Percentiles rank a stretch among this genome's conserved stretches.
Conservation (phyloP, 306 rosid species). For the Lathyrus aphaca region DNA sequence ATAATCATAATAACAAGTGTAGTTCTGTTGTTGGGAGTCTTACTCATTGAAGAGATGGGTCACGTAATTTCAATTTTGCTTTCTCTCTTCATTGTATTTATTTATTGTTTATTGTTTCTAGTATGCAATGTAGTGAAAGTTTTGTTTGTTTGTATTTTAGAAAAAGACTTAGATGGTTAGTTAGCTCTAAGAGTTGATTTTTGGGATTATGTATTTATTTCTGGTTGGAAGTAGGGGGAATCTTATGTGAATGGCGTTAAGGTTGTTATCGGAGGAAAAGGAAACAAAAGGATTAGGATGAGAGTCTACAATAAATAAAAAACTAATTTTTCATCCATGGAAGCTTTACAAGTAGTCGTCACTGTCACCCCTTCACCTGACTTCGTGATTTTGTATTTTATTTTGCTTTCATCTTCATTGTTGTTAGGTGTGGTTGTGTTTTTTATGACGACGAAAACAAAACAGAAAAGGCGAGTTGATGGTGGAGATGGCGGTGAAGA, state of each 20-base stretch:
- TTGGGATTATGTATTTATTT: constrained; percentile 13
- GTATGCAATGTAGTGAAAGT: neutral
- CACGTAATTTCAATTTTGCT: constrained; percentile 44
- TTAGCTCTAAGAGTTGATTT: neutral
- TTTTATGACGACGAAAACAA: too few species aligned
- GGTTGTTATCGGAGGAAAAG: too few species aligned
- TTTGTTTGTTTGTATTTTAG: constrained; percentile 9
- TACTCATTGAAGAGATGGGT: constrained; percentile 76
- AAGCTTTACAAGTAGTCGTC: too few species aligned
- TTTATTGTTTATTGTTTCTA: neutral
- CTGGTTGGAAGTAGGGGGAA: neutral
- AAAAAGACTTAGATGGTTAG: neutral
- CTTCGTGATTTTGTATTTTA: too few species aligned
- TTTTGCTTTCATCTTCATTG: too few species aligned
- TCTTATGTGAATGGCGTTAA: neutral
- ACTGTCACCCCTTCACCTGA: too few species aligned
- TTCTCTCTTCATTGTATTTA: constrained; percentile 11
- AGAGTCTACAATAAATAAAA: too few species aligned
- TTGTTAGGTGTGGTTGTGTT: too few species aligned
- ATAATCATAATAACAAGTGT: constrained; percentile 49
- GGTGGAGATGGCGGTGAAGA: too few species aligned
- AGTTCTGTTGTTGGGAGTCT: constrained; percentile 54
- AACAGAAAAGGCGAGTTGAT: too few species aligned
- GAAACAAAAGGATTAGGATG: too few species aligned
- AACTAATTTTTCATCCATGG: too few species aligned